Conservation (phyloP, 108 stramenopile species). For the Craspedostauros australis region DNA sequence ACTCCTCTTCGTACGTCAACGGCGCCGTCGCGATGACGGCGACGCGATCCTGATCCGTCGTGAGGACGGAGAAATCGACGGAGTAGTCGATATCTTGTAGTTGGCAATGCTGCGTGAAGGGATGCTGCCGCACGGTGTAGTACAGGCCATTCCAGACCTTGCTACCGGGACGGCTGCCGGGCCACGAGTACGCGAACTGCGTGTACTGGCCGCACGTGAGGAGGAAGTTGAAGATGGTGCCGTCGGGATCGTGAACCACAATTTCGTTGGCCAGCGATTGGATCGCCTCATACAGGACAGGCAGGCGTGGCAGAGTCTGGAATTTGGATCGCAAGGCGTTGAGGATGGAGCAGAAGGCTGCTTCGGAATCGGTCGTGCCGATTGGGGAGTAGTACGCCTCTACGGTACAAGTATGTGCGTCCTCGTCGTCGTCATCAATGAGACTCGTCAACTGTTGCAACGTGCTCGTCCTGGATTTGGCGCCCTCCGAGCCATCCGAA, state of each 20-base stretch:
- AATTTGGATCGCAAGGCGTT: conserved; percentile 69
- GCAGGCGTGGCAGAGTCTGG: conserved; percentile 51
- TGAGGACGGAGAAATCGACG: conserved; percentile 52
- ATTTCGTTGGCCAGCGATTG: conserved; percentile 52
- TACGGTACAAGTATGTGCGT: conserved; percentile 14
- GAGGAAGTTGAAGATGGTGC: conserved; percentile 79
- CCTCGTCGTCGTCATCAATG: too few relatives aligned
- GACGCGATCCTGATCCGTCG: conserved; percentile 55
- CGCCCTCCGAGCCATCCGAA: conserved; percentile 2
- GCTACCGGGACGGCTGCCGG: conserved; percentile 64
- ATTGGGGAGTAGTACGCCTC: conserved; percentile 53
- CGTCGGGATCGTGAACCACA: conserved; percentile 35
- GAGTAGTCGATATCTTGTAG: conserved; percentile 48
- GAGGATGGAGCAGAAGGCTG: conserved; percentile 70
- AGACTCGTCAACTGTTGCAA: too few relatives aligned
- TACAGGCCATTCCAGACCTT: conserved; percentile 80
- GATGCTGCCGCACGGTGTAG: conserved; percentile 64
- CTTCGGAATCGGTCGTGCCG: conserved; percentile 79
- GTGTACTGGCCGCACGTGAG: conserved; percentile 55
- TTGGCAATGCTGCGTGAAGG: conserved; percentile 24
- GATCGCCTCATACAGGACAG: conserved; percentile 57
- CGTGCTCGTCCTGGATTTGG: conserved; percentile 4
- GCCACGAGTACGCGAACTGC: conserved; percentile 70
- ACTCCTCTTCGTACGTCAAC: conserved; percentile 64
- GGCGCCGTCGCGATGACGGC: conserved; percentile 80